phyloP scores from a whole-genome alignment of 2,329 filamentous ascomycete genomes.

The Aspergillus sp. region DNA sequence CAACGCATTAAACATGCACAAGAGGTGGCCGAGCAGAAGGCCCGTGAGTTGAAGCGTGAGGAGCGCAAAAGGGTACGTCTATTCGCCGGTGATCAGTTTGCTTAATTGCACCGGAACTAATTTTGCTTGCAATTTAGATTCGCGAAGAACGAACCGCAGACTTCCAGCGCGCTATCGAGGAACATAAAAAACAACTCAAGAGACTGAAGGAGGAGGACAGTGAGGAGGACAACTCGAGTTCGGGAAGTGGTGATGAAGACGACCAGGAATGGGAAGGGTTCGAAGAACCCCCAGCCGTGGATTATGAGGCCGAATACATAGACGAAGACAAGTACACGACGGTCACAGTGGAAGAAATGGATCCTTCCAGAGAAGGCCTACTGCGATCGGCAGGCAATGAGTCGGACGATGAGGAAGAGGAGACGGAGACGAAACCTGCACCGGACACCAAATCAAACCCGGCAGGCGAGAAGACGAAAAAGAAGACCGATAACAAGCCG shows the following conservation, averaged over 20 bases:
- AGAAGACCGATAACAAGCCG: slow-evolving; percentile 48
- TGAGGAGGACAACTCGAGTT: slow-evolving; percentile 25
- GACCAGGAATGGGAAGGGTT: slow-evolving; percentile 68
- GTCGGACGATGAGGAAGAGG: slow-evolving; percentile 28
- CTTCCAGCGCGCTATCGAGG: slow-evolving; percentile 77
- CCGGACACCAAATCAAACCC: slow-evolving; percentile 29
- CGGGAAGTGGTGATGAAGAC: slow-evolving; percentile 37
- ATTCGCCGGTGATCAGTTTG: not conserved
- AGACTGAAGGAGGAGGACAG: slow-evolving; percentile 55
- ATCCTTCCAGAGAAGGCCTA: slow-evolving; percentile 73
- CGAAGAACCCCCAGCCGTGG: slow-evolving; percentile 56
- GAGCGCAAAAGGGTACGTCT: slow-evolving; percentile 71
- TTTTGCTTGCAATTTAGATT: slow-evolving; percentile 57
- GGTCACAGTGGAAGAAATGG: slow-evolving; percentile 88
- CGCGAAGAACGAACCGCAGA: slow-evolving; percentile 80
- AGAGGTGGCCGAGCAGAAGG: slow-evolving; percentile 75
- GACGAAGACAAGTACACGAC: slow-evolving; percentile 96
- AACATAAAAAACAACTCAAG: slow-evolving; percentile 70
- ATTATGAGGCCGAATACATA: slow-evolving; percentile 90
- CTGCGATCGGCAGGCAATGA: slow-evolving; percentile 53
- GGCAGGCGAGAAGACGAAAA: slow-evolving; percentile 54
- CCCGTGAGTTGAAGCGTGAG: slow-evolving; percentile 72
- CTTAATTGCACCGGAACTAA: not conserved
- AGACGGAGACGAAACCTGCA: slow-evolving; percentile 35
- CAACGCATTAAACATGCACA: slow-evolving; percentile 83